Percentiles rank a stretch among this genome's conserved stretches.
These are phyloP conservation scores for Trichoderma hamatum DNA, from an alignment of 2,329 filamentous ascomycete genomes.

Conservation along the genomic window DNA sequence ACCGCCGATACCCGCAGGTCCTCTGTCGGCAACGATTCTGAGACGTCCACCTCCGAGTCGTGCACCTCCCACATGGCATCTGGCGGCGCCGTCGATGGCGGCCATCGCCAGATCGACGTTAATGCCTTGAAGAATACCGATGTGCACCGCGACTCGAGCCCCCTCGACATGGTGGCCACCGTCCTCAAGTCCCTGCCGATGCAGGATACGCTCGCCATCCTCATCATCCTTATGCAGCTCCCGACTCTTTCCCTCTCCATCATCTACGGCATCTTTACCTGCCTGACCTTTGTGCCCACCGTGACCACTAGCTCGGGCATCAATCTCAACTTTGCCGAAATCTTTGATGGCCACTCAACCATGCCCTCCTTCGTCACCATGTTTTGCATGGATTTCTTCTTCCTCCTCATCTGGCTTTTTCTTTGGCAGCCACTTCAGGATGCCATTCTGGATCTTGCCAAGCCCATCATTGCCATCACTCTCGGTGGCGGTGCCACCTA, in stretches of 20 bases:
- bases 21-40: conserved; percentile 58
- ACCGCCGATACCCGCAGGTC: conserved; percentile 49
- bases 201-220: conserved; percentile 92
- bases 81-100: conserved; percentile 47
- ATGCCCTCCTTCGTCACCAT: conserved; percentile 86
- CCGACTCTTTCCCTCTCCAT: conserved; percentile 84
- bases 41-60: conserved; percentile 57
- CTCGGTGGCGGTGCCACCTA: conserved; percentile 78
- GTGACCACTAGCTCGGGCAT: conserved; percentile 76
- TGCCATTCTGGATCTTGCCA: conserved; percentile 85
- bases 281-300: conserved; percentile 88
- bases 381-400: conserved; percentile 79
- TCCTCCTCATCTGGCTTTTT: conserved; percentile 83
- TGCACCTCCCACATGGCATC: conserved; percentile 45
- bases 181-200: conserved; percentile 89
- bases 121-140: conserved; percentile 69
- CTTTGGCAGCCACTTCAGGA: conserved; percentile 86
- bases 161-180: conserved; percentile 77
- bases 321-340: conserved; percentile 83
- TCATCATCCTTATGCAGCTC: conserved; percentile 92
- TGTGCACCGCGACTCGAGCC: conserved; percentile 70
- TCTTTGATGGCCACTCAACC: conserved; percentile 84
- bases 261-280: conserved; percentile 90
- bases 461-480: conserved; percentile 90
- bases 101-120: conserved; percentile 69